Conservation (phyloP, 2,329 filamentous ascomycete species). For the Fusarium temperatum region DNA sequence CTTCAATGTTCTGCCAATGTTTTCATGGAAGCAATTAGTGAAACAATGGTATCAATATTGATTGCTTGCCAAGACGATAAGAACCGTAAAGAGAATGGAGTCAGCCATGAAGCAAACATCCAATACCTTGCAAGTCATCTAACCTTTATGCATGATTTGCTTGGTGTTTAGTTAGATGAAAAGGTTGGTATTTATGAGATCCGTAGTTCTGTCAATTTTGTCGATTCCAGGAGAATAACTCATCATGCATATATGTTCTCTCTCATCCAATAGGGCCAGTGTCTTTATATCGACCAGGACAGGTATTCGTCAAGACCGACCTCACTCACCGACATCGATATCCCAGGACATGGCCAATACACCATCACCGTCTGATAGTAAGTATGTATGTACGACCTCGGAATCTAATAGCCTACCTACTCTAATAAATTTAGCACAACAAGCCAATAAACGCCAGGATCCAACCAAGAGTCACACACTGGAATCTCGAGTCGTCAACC, state of each 20-base stretch:
- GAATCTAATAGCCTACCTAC: slow-evolving; percentile 10
- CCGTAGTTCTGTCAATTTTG: too few relatives aligned
- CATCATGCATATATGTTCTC: not conserved
- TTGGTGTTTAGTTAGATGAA: not conserved
- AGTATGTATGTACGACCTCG: not conserved
- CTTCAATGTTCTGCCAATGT: not conserved
- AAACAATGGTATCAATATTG: accelerated
- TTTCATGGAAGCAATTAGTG: not conserved
- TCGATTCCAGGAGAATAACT: not conserved
- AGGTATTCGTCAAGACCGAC: not conserved
- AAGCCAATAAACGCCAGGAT: not conserved
- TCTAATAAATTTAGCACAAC: not conserved
- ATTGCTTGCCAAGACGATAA: not conserved
- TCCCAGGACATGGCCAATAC: too few relatives aligned
- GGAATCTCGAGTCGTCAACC: slow-evolving; percentile 8
- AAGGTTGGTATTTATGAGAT: not conserved
- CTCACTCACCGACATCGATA: not conserved
- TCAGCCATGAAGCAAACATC: not conserved
- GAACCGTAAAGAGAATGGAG: too few relatives aligned
- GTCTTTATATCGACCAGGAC: not conserved
- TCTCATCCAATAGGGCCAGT: not conserved
- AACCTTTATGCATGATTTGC: not conserved
- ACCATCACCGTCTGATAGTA: not conserved
- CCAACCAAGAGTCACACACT: not conserved
- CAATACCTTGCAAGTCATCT: not conserved